Evolutionary conservation across 2,329 filamentous ascomycete species (phyloP).

Genomic region (Talaromyces sp.): DNA sequence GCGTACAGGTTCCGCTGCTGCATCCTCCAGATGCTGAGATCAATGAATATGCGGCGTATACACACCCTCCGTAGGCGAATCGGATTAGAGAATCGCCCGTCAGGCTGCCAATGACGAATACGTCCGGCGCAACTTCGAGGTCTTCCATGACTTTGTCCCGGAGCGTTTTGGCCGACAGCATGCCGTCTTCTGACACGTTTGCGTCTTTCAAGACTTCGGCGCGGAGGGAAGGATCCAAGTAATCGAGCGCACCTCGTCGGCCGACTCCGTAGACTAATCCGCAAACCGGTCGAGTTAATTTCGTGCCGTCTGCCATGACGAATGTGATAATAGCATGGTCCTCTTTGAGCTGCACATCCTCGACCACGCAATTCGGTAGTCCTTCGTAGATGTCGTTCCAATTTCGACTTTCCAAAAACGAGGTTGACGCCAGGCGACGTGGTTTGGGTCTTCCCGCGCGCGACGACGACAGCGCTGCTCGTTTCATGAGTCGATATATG

Average conservation of each 20-base stretch:
- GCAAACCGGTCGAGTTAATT: constrained; percentile 46
- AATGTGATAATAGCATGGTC: constrained; percentile 42
- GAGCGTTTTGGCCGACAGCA: constrained; percentile 42
- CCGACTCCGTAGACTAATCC: constrained; percentile 55
- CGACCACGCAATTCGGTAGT: constrained; percentile 51
- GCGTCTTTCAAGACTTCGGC: constrained; percentile 43
- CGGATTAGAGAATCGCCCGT: constrained; percentile 59
- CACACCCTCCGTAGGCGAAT: constrained; percentile 58
- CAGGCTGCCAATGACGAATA: constrained; percentile 58
- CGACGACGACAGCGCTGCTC: constrained; percentile 36
- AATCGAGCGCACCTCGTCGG: constrained; percentile 52
- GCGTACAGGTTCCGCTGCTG: constrained; percentile 24
- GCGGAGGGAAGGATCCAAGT: constrained; percentile 47
- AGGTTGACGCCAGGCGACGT: constrained; percentile 39
- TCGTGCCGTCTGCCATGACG: constrained; percentile 40
- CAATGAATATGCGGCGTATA: constrained; percentile 54
- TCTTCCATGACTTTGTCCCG: constrained; percentile 51
- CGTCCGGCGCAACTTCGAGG: constrained; percentile 50
- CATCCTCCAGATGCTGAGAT: constrained; percentile 28
- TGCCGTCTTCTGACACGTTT: neutral
- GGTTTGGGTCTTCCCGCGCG: constrained; percentile 21
- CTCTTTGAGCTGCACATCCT: constrained; percentile 33
- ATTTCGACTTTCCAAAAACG: constrained; percentile 47
- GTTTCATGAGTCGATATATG: constrained; percentile 59
- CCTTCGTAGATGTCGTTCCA: constrained; percentile 55